Evolutionary conservation across 1,284 basidiomycete genomes (phyloP).

Genomic region (Puccinia triticina): DNA sequence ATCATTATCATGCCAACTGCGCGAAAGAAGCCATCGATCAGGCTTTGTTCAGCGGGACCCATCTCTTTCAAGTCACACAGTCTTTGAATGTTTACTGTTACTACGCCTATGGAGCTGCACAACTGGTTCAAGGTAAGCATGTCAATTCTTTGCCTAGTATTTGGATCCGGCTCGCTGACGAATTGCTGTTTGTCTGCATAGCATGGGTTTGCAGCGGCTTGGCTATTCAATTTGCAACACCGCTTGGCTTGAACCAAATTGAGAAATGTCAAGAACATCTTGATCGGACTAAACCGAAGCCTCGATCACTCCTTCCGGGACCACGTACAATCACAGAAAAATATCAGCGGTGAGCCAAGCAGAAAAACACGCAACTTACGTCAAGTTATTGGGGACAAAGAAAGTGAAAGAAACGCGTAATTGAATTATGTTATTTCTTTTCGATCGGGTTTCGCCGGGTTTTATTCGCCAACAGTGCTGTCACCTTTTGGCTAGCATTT

Average conservation of each 20-base stretch:
- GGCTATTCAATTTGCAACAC: slow-evolving; percentile 31
- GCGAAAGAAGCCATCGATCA: slow-evolving; percentile 33
- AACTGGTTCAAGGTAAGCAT: slow-evolving; percentile 34
- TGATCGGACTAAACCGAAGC: slow-evolving; percentile 21
- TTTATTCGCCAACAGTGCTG: slow-evolving; percentile 11
- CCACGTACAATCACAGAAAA: slow-evolving; percentile 22
- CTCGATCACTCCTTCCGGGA: slow-evolving; percentile 25
- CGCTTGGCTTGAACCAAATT: slow-evolving; percentile 35
- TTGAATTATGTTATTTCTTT: not conserved
- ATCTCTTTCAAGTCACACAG: slow-evolving; percentile 36
- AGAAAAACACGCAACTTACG: not conserved
- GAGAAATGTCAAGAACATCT: slow-evolving; percentile 25
- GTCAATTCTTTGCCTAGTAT: not conserved
- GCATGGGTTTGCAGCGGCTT: slow-evolving; percentile 39
- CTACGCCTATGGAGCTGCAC: slow-evolving; percentile 10
- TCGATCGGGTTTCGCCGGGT: too few species aligned
- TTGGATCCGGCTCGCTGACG: not conserved
- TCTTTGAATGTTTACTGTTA: slow-evolving; percentile 27
- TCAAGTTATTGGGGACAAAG: not conserved
- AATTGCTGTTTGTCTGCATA: not conserved
- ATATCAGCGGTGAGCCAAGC: slow-evolving; percentile 32
- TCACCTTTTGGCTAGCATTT: slow-evolving; percentile 43
- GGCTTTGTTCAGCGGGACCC: slow-evolving; percentile 1
- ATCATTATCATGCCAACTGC: slow-evolving; percentile 36
- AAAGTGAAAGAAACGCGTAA: not conserved